Base-by-base conservation (phyloP, 2,329 filamentous ascomycete species). In the Huntiella decipiens region DNA sequence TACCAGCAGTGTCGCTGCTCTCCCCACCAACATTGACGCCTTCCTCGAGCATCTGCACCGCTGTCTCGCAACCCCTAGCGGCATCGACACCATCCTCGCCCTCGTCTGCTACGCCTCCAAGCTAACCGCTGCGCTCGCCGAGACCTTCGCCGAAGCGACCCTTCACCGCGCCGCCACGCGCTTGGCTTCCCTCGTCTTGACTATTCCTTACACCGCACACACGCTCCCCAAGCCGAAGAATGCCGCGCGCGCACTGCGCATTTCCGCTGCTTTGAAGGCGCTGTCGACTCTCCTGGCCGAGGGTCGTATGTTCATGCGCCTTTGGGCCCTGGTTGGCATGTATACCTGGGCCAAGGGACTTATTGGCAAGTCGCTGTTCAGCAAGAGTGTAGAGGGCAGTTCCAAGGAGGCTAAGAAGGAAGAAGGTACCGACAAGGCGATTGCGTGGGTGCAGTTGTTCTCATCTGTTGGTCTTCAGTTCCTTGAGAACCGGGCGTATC, bases 401-500 rank as follows among this genome's bases (percentile, higher is more conserved):
- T 54, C 56, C 34, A 55, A 43, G 35, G 49, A 52, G 15, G 50
- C 52, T 2, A 50, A 51, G 11, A 51, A 52, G 11, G 52, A 54
- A 7, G 51, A 66, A 61, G 52, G 55, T 34, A 56, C 67, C 48
- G 67, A 66, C 51, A 57, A 57, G 6, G 52, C 59, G 32, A 63
- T 94, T 39, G 73, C 74, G 16, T 79, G 76, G 60, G 64, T 71
- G 5, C 82, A 91, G 59, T 73, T 94, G 15, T 52, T 68, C 8
- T 68, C 74, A 8, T 81, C 82, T 59, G 61, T 80, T 7, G 58
- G 65, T 7, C 93, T 82, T 65, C 86, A 95, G 62, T 63, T 73
- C 1, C 68, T 88, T 36, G 91, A 98, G 66, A 95, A 94, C 62
- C 70, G 72, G 35, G 81, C 81, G 12, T 93, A 81, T 64, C 70